Evolutionary conservation across 2,329 filamentous ascomycete genomes (phyloP).

Genomic region (Penicillium sp.): DNA sequence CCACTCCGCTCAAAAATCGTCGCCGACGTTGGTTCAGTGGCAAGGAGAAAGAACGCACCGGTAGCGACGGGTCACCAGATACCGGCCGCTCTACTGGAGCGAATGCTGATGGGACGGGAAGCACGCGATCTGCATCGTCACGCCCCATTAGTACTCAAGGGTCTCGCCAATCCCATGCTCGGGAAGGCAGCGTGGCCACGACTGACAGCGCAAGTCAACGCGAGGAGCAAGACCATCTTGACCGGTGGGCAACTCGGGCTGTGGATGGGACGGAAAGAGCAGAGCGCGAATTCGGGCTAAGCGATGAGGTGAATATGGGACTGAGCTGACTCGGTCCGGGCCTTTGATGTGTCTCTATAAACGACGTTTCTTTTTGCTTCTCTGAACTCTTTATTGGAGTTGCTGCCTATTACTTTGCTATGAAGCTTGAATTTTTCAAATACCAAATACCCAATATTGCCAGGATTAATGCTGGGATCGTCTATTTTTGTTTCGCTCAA

Average conservation of each 20-base stretch:
- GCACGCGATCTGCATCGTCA: slow-evolving; percentile 20
- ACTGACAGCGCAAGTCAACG: slow-evolving; percentile 37
- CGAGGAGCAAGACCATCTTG: slow-evolving; percentile 50
- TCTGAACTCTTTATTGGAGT: neutral
- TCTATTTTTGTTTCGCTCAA: neutral
- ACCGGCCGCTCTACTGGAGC: slow-evolving; percentile 17
- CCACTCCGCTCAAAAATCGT: slow-evolving; percentile 31
- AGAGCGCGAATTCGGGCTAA: slow-evolving; percentile 68
- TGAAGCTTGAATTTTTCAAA: slow-evolving; percentile 1
- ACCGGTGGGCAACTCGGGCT: slow-evolving; percentile 56
- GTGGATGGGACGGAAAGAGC: slow-evolving; percentile 53
- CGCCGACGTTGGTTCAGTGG: slow-evolving; percentile 42
- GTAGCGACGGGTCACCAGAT: slow-evolving; percentile 22
- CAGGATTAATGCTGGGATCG: neutral
- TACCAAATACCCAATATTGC: slow-evolving; percentile 3
- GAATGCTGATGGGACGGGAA: slow-evolving; percentile 11
- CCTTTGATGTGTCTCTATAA: neutral
- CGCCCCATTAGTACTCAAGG: slow-evolving; percentile 33
- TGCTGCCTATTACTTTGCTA: neutral
- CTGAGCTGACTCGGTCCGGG: slow-evolving; percentile 59
- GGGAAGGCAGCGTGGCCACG: slow-evolving; percentile 27
- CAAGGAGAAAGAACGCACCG: slow-evolving; percentile 32
- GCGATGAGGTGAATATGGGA: slow-evolving; percentile 82
- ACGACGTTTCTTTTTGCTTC: neutral
- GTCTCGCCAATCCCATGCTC: slow-evolving; percentile 28